Evolutionary conservation across 371 early-diverging fungal genomes (phyloP).

Genomic region (Phascolomyces articulosus): DNA sequence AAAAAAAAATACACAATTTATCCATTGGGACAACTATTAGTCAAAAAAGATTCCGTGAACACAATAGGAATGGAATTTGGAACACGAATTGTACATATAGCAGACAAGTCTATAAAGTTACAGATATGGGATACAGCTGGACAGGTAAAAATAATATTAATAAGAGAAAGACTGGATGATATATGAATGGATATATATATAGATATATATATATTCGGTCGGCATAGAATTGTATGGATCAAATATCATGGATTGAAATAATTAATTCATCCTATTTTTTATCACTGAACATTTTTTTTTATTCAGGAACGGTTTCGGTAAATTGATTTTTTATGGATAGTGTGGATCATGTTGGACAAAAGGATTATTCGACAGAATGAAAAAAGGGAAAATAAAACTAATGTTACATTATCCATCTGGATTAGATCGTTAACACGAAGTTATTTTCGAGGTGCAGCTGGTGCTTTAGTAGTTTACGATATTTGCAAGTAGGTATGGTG

Average conservation of each 20-base stretch:
- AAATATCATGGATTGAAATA: too few species aligned
- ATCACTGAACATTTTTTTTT: too few species aligned
- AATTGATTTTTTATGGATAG: not conserved
- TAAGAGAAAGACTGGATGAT: too few species aligned
- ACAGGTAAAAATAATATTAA: too few species aligned
- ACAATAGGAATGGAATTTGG: conserved; percentile 78
- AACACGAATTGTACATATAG: conserved; percentile 67
- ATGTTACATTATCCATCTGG: too few species aligned
- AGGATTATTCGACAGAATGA: too few species aligned
- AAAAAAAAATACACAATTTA: too few species aligned
- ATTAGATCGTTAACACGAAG: conserved; percentile 80
- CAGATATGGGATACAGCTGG: conserved; percentile 93
- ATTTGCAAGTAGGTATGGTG: conserved; percentile 61
- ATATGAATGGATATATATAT: not conserved
- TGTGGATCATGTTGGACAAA: too few species aligned
- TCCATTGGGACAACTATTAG: conserved; percentile 20
- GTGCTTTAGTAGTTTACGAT: conserved; percentile 71
- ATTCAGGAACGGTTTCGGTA: conserved; percentile 75
- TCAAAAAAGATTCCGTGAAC: conserved; percentile 64
- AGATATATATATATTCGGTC: conserved; percentile 2
- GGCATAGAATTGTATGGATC: too few species aligned
- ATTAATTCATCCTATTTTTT: too few species aligned
- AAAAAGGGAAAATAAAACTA: too few species aligned
- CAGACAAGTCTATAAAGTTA: conserved; percentile 67
- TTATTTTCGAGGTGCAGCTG: conserved; percentile 73